A percentile compares a stretch with the other conserved stretches of the same genome.
Evolutionary conservation across 2,329 filamentous ascomycete species (phyloP).

Genomic region (Coniochaeta sp.): DNA sequence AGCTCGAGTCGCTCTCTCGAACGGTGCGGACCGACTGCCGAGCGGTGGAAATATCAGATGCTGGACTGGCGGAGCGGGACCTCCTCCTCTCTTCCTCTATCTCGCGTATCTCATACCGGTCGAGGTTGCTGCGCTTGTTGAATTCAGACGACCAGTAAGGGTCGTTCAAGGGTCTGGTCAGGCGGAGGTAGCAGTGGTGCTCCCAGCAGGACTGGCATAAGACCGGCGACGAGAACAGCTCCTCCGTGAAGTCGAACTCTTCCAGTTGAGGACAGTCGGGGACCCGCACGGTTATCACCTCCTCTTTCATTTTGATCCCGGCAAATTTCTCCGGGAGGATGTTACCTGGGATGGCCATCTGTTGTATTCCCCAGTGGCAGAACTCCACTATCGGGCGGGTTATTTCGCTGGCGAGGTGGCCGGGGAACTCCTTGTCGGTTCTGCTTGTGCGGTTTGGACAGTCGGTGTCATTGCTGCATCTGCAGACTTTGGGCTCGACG

Average conservation of each 20-base stretch:
- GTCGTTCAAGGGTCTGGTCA: background rate
- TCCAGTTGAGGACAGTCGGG: background rate
- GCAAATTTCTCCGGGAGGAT: too few relatives aligned
- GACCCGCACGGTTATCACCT: background rate
- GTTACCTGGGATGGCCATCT: background rate
- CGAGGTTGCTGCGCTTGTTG: background rate
- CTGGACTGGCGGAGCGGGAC: too few relatives aligned
- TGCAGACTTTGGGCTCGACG: background rate
- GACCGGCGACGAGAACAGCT: background rate
- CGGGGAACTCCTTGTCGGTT: background rate
- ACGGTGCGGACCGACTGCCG: background rate
- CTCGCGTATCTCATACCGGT: background rate
- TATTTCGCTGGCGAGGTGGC: background rate
- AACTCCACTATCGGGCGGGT: background rate
- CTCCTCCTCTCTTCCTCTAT: background rate
- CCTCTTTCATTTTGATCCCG: too few relatives aligned
- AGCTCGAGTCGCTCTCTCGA: too few relatives aligned
- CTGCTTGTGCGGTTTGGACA: background rate
- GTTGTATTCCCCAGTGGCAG: background rate
- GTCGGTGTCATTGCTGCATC: background rate
- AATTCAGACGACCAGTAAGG: background rate
- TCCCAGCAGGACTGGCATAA: background rate
- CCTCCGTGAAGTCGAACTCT: background rate
- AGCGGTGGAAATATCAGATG: background rate
- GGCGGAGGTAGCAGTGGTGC: background rate